A percentile compares a stretch with the other conserved stretches of the same genome.
phyloP scores from a whole-genome alignment of 805 yeast genomes.

The Schwanniomyces occidentalis region DNA sequence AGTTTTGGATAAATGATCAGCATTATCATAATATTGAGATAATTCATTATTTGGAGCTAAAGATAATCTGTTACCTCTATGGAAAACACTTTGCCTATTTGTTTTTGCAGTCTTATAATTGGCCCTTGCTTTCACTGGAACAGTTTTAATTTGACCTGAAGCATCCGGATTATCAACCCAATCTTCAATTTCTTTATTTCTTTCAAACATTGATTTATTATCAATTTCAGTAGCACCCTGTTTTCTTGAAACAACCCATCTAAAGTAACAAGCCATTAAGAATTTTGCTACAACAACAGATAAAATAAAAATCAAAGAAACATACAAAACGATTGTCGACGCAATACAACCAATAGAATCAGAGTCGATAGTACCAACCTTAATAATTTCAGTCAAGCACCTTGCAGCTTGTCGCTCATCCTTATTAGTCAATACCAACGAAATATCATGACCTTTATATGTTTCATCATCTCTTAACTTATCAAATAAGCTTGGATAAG shows the following conservation, averaged over 20 bases:
- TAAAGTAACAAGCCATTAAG: constrained; percentile 82
- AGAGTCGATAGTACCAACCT: constrained; percentile 87
- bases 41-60: constrained; percentile 41
- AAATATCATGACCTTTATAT: constrained; percentile 78
- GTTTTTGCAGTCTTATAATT: constrained; percentile 38
- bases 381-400: constrained; percentile 81
- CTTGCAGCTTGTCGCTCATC: constrained; percentile 72
- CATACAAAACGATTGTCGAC: constrained; percentile 75
- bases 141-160: constrained; percentile 52
- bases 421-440: constrained; percentile 64
- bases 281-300: constrained; percentile 79
- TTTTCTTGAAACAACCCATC: constrained; percentile 68
- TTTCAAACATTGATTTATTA: constrained; percentile 58
- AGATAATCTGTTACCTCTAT: constrained; percentile 32
- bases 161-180: constrained; percentile 74
- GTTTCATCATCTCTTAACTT: constrained; percentile 53
- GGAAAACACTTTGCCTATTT: constrained; percentile 43
- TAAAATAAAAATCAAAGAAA: constrained; percentile 81
- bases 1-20: constrained; percentile 32
- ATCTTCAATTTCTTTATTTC: constrained; percentile 70
- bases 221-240: constrained; percentile 78
- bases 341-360: constrained; percentile 94
- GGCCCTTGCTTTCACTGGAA: constrained; percentile 55
- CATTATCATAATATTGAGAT: constrained; percentile 35
- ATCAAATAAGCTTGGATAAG: constrained; percentile 73